Base-by-base conservation (phyloP, 441 rosid species). In the Gossypium davidsonii region DNA sequence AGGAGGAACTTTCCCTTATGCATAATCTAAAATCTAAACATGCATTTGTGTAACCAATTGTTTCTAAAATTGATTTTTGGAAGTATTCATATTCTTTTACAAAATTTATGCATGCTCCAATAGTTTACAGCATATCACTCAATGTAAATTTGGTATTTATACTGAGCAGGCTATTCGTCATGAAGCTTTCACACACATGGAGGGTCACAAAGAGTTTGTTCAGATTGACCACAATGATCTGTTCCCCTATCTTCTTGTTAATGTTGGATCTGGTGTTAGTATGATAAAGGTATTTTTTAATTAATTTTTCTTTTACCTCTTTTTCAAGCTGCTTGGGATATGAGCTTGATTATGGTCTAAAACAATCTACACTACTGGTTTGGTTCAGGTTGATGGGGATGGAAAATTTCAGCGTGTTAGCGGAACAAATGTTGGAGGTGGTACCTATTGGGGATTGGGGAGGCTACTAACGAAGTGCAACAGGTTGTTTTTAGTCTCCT, bases 381-480 rank as follows among this genome's bases (percentile, higher is more conserved):
- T 72, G 73, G n/a, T 44, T 23, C 77, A 96, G 99, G 98, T 96
- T 83, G 99, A 96, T 70, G 97, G 97, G 44, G 99, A 96, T 77
- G 99, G 98, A 21, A 94, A 93, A 76, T 96, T 90, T 81, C 81
- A 96, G 86, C 89, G 98, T 69, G 97, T 96, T 76, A 96, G 99
- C 55, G 98, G 99, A 61, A 96, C 99, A 64, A 96, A 91, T 83
- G 96, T 91, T 72, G 99, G 99, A 11, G 99, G 99, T 79, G 98
- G 99, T 61, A 96, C 99, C 62, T 96, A 87, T 56, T 96, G 96
- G 97, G 99, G 99, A 49, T 82, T 96, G 86, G 99, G 99, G 80
- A 90, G 86, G 85, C 91, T 96, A 72, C 77, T 96, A 71, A 96
- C 98, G 12, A 96, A 92, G 84, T 96, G 98, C 94, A 92, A 88